phyloP scores from a whole-genome alignment of 352 stramenopile species.

The Pythium guiyangense region DNA sequence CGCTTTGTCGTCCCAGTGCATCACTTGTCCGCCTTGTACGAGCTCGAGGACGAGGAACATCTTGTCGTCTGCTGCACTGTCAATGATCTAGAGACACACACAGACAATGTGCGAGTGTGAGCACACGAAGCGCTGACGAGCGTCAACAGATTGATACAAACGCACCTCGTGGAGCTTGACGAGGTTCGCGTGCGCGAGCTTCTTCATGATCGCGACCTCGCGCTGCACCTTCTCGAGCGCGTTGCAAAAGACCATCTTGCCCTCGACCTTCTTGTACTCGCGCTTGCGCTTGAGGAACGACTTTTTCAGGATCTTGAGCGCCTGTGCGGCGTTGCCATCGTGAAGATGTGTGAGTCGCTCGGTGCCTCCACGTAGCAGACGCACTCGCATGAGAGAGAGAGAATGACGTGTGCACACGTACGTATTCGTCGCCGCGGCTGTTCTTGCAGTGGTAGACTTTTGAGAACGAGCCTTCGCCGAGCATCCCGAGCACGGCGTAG shows the following conservation, averaged over 20 bases:
- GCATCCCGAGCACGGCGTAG: slow-evolving; percentile 56
- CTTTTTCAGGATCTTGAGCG: slow-evolving; percentile 83
- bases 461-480: slow-evolving; percentile 75
- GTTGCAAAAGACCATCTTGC: slow-evolving; percentile 75
- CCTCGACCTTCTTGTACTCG: slow-evolving; percentile 74
- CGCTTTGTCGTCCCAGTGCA: slow-evolving; percentile 79
- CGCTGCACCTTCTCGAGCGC: slow-evolving; percentile 79
- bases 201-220: slow-evolving; percentile 85
- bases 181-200: slow-evolving; percentile 61
- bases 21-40: slow-evolving; percentile 74
- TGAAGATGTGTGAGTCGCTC: too few species aligned
- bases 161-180: slow-evolving; percentile 58
- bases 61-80: slow-evolving; percentile 71
- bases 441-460: slow-evolving; percentile 72
- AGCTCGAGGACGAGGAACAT: slow-evolving; percentile 82
- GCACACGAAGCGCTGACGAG: not conserved
- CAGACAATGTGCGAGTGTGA: too few species aligned
- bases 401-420: slow-evolving; percentile 15
- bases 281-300: slow-evolving; percentile 82
- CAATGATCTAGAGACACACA: slow-evolving; percentile 60
- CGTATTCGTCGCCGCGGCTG: slow-evolving; percentile 40
- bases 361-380: too few species aligned
- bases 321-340: slow-evolving; percentile 24
- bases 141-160: too few species aligned
- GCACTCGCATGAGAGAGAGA: not conserved